phyloP scores from a whole-genome alignment of 352 stramenopile genomes.

The Peronospora destructor region DNA sequence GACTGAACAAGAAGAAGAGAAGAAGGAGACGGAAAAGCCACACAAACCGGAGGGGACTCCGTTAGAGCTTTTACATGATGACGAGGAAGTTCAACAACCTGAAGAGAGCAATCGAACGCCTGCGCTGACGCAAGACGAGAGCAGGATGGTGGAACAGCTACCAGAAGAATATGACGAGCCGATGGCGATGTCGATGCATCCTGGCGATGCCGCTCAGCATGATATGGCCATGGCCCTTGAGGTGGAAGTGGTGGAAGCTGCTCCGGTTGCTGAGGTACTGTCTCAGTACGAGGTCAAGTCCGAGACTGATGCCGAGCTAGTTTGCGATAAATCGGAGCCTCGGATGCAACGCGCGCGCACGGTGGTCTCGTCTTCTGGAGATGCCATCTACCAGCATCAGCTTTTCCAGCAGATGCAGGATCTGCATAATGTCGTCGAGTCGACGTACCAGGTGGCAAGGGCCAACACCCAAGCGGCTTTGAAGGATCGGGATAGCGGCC shows the following conservation, averaged over 20 bases:
- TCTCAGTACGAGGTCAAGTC: constrained; percentile 15
- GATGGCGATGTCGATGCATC: constrained; percentile 4
- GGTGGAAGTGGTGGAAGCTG: constrained; percentile 25
- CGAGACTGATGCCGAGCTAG: background rate
- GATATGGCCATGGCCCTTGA: constrained; percentile 11
- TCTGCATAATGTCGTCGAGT: constrained; percentile 51
- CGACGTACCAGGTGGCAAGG: constrained; percentile 54
- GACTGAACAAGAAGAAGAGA: constrained; percentile 3
- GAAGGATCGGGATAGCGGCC: constrained; percentile 31
- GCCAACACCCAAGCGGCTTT: constrained; percentile 50
- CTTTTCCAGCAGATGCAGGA: constrained; percentile 72
- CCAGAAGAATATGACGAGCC: background rate
- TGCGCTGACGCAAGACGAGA: constrained; percentile 2
- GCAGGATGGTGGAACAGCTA: background rate
- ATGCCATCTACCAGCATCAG: constrained; percentile 47
- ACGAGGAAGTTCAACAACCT: constrained; percentile 2
- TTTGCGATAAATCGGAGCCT: constrained; percentile 1
- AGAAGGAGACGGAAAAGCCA: background rate
- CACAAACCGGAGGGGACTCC: background rate
- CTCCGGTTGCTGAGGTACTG: constrained; percentile 20
- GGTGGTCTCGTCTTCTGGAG: constrained; percentile 15
- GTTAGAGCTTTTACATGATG: background rate
- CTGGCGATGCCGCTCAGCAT: background rate
- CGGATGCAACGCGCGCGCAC: constrained; percentile 27
- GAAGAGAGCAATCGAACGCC: background rate